Base-by-base conservation (phyloP, 371 early-diverging fungal genomes). In the Mortierella sp. region DNA sequence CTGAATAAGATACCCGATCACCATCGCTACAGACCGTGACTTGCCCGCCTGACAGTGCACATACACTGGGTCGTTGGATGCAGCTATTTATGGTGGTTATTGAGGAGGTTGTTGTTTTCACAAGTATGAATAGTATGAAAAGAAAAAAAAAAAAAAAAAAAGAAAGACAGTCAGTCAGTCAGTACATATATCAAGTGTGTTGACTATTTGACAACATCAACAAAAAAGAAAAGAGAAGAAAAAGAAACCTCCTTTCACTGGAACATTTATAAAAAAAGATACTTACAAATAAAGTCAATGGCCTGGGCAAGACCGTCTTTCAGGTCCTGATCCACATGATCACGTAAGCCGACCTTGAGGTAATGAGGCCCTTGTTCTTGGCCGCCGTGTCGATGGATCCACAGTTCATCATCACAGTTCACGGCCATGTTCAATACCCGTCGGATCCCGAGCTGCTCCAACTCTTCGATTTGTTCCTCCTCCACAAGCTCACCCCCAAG, bases 21-120 rank as follows among this genome's bases (percentile, higher is more conserved):
- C 94, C 4, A 89, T 92, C 0, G 93, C 92, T 7, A 90, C 93
- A 0, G 94, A 94, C 26, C 96, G 86, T 1, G 94, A 94, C 67
- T 91, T 90, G 25, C 96, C 96, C 1, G 94, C 95, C 68, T 92
- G 91, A 81, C 96, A 95, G 68, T 95, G 96, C 2, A 95, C 94
- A 66, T 93, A 92, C 29, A 93, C 89, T 7, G 88, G 86, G 4
- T 50, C 59, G 16, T 72, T 66, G 25, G 79, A 79, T 46, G 79
- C 55, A 2, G 60, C 60, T 59, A 21, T 44, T 9, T 29, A 3
- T 7, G 29, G 30, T 12, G 14, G 2, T 50, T 50, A 4, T n/a
- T 11, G 46, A 46, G 16, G 9, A 11, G 46, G 16, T 46, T 16
- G 16, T 11, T 46, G 16, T 46, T 11, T 46, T 9, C 16, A 16